Conservation (phyloP, 1,284 basidiomycete species). For the Tetrapyrgos nigripes region DNA sequence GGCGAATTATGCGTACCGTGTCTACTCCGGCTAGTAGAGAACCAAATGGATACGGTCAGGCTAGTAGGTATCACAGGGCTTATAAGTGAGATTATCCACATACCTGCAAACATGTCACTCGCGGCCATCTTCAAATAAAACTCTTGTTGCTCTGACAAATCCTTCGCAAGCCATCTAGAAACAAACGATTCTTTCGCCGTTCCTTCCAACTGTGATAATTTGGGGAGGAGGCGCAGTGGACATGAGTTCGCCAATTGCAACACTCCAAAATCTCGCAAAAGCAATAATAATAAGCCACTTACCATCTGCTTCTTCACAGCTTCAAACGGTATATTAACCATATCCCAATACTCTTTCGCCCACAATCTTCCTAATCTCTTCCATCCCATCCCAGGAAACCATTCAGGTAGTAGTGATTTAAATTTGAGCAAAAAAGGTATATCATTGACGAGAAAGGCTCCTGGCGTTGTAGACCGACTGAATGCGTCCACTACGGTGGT, state of each 20-base stretch:
- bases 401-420: slow-evolving; percentile 40
- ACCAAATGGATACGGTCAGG: too few species aligned
- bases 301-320: slow-evolving; percentile 32
- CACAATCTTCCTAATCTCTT: slow-evolving; percentile 29
- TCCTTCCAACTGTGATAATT: too few species aligned
- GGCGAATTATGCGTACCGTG: too few species aligned
- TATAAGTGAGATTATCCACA: too few species aligned
- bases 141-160: slow-evolving; percentile 1
- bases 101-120: slow-evolving; percentile 26
- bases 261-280: too few species aligned
- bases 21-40: too few species aligned
- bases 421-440: slow-evolving; percentile 35
- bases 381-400: slow-evolving; percentile 43
- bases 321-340: slow-evolving; percentile 31
- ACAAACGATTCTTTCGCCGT: slow-evolving; percentile 19
- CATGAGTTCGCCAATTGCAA: too few species aligned
- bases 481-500: slow-evolving; percentile 23
- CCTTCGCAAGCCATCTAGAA: slow-evolving; percentile 11
- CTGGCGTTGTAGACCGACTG: slow-evolving; percentile 21
- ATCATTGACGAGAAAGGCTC: slow-evolving; percentile 38
- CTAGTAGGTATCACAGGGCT: too few species aligned
- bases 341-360: slow-evolving; percentile 16
- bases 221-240: too few species aligned
- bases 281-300: too few species aligned
- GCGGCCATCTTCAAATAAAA: slow-evolving; percentile 18